Evolutionary conservation across 1,139 yeast species (phyloP), one percentile per base, ranked within the genome.

Genomic region (Insectozyma bohioensis): DNA sequence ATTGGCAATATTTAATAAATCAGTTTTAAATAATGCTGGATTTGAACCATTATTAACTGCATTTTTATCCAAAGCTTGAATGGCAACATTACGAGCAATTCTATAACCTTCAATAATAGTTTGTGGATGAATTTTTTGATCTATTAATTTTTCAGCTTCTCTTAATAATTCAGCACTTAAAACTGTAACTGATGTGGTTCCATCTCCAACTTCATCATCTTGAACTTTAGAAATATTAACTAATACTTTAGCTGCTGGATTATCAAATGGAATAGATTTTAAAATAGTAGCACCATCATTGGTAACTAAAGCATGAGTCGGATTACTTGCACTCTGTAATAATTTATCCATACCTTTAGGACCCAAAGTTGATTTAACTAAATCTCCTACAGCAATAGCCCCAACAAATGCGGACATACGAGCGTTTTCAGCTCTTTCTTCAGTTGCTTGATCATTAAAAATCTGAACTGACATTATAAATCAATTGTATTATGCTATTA

Each of bases 341-440:
- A 92, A 70, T 58, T 92, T 92, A 62, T 92, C 98, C 97, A 92
- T 92, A 41, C 98, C 98, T 60, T 92, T 92, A 45, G 98, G 98
- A 8, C 98, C 98, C 47, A 92, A 69, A 3, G 98, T 94, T 20
- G 96, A 80, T 61, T 94, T 92, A 28, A 92, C 97, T 43, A 92
- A 72, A 59, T 92, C 98, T 31, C 97, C 98, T 17, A 92, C 98
- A 25, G 98, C 98, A 58, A 92, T 92, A 44, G 98, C 98, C 32
- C 98, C 98, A 13, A 92, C 95, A 63, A 92, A 92, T 3, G 98
- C 90, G 9, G 96, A 85, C 68, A 88, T 72, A 67, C 97, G 88
- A 34, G 98, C 98, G 64, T 90, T 90, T 62, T 92, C 98, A 24
- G 94, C 98, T 50, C 97, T 78, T 63, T 92, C 98, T 62, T 92